phyloP scores from a whole-genome alignment of 441 rosid genomes.

The Erysimum pusillum region DNA sequence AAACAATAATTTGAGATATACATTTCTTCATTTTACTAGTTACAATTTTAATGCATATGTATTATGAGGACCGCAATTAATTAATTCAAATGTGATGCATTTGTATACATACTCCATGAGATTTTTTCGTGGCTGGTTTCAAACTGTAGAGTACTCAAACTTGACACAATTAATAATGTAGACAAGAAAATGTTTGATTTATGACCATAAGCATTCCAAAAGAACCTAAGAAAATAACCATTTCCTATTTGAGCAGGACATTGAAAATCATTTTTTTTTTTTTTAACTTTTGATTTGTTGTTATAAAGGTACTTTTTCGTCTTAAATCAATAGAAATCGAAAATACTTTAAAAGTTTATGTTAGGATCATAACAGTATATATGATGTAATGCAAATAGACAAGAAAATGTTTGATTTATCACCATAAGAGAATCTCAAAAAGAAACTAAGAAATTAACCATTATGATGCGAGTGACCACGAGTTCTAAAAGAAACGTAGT shows the following conservation, averaged over 20 bases:
- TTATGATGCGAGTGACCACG: too few relatives aligned
- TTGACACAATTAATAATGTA: neutral
- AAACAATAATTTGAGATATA: neutral
- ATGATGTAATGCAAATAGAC: neutral
- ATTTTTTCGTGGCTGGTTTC: neutral
- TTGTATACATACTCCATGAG: neutral
- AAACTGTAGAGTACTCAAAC: neutral
- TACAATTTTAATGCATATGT: neutral
- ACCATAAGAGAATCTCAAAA: too few relatives aligned
- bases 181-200: neutral
- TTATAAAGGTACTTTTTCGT: too few relatives aligned
- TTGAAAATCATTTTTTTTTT: too few relatives aligned
- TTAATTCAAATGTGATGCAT: neutral
- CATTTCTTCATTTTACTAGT: neutral
- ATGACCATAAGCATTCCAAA: too few relatives aligned
- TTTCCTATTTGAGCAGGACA: neutral
- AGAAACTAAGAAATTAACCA: too few relatives aligned
- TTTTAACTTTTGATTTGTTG: too few relatives aligned
- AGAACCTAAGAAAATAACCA: neutral
- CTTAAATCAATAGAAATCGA: too few relatives aligned
- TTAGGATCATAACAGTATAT: neutral
- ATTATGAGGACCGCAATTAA: neutral
- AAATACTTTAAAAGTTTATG: too few relatives aligned
- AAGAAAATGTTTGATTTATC: too few relatives aligned
- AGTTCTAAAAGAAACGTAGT: neutral